Percentiles rank a stretch among this genome's conserved stretches.
These are phyloP conservation scores for Chenopodium album DNA, from an alignment of 148 eudicot genomes.

Conservation along the genomic window DNA sequence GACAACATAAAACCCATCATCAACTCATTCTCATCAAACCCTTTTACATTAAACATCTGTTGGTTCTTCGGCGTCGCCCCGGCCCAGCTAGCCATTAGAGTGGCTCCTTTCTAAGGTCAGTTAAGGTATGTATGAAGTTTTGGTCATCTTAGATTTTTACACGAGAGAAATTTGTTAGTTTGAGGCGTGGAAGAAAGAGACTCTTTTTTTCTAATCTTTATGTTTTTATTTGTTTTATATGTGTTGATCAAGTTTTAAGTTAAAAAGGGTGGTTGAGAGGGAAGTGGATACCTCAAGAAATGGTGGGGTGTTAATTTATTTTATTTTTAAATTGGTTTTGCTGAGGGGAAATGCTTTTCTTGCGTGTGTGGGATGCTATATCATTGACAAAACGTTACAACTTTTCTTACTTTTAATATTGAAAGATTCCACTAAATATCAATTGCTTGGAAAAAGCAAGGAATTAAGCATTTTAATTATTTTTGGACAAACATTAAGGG, in stretches of 20 bases:
- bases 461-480: neutral
- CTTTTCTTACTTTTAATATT: slow-evolving; percentile 13
- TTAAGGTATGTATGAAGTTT: neutral
- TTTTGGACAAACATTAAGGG: neutral
- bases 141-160: neutral
- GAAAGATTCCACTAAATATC: slow-evolving; percentile 11
- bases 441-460: neutral
- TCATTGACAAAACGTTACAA: slow-evolving; percentile 37
- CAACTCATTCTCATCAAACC: slow-evolving; percentile 24
- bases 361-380: slow-evolving; percentile 26
- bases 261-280: slow-evolving; percentile 10
- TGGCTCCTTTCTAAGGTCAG: neutral
- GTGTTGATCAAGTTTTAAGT: neutral
- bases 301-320: neutral
- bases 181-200: slow-evolving; percentile 18
- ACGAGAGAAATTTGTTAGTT: neutral
- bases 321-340: neutral
- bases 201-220: neutral
- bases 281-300: slow-evolving; percentile 26
- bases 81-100: slow-evolving; percentile 20
- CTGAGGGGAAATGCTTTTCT: slow-evolving; percentile 21
- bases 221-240: neutral
- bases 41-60: slow-evolving; percentile 19
- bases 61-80: slow-evolving; percentile 15
- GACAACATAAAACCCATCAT: slow-evolving; percentile 10